These are phyloP conservation scores for Podaxis sp. DNA, from an alignment of 768 basidiomycete species.

Conservation along the genomic window DNA sequence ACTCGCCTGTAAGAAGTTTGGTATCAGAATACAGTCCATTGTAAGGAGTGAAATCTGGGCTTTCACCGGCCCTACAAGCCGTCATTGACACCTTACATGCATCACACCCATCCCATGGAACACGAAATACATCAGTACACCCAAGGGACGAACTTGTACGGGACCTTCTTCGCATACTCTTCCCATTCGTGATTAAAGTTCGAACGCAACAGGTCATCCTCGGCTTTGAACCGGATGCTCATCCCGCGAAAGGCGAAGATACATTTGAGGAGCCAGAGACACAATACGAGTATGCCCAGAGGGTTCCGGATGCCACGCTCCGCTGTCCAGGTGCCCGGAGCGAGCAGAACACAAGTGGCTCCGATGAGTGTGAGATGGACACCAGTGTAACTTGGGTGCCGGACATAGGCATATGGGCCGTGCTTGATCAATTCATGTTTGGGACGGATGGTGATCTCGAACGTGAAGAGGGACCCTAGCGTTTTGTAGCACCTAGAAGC, in stretches of 20 bases:
- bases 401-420: conserved; percentile 40
- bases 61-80: background rate
- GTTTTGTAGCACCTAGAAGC: conserved; percentile 31
- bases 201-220: conserved; percentile 31
- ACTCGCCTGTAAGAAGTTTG: background rate
- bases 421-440: conserved; percentile 36
- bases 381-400: conserved; percentile 42
- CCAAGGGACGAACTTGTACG: conserved; percentile 35
- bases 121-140: conserved; percentile 17
- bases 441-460: conserved; percentile 36
- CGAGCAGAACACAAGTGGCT: conserved; percentile 25
- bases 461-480: conserved; percentile 38
- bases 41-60: background rate
- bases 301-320: conserved; percentile 19
- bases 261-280: conserved; percentile 30
- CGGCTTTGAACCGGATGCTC: conserved; percentile 25
- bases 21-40: background rate
- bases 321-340: conserved; percentile 30
- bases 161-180: conserved; percentile 31
- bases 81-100: background rate
- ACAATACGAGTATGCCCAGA: conserved; percentile 18
- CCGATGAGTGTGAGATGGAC: conserved; percentile 32
- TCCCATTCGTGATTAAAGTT: conserved; percentile 33
- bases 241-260: conserved; percentile 30
- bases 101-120: background rate